These are phyloP conservation scores for Globisporangium ultimum DNA, from an alignment of 352 stramenopile genomes.

Conservation along the genomic window DNA sequence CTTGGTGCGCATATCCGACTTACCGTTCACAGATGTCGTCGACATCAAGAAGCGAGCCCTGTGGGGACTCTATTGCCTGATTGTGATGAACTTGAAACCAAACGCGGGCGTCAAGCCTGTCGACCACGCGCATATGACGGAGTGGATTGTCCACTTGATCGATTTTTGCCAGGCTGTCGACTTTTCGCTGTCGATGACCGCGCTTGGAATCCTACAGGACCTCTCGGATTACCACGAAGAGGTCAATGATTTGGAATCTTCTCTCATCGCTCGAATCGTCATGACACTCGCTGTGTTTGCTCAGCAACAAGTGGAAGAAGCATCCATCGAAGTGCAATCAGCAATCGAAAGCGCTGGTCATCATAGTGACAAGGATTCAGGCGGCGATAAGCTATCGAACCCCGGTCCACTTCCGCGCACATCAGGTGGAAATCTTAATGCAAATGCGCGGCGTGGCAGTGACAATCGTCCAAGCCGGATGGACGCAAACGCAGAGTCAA, in stretches of 20 bases:
- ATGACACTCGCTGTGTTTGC: conserved; percentile 85
- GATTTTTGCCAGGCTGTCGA: conserved; percentile 72
- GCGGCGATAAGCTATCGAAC: conserved; percentile 23
- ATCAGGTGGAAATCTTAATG: conserved; percentile 12
- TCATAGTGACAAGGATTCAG: background rate
- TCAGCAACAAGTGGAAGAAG: conserved; percentile 85
- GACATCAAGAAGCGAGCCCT: conserved; percentile 79
- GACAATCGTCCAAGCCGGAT: conserved; percentile 47
- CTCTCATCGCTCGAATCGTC: conserved; percentile 74
- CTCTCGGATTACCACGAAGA: conserved; percentile 72
- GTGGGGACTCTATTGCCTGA: conserved; percentile 75
- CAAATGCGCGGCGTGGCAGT: conserved; percentile 33
- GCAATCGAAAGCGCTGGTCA: conserved; percentile 56
- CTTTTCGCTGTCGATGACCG: conserved; percentile 76
- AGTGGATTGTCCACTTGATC: conserved; percentile 82
- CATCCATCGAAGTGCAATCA: conserved; percentile 81
- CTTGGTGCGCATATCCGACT: conserved; percentile 65
- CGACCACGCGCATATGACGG: conserved; percentile 45
- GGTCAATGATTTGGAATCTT: conserved; percentile 64
- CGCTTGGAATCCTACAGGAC: conserved; percentile 75
- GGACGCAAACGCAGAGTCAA: conserved; percentile 33
- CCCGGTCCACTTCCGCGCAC: conserved; percentile 11
- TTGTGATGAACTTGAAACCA: conserved; percentile 62
- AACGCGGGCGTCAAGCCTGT: conserved; percentile 25
- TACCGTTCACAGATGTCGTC: conserved; percentile 73